Conservation (phyloP, 352 stramenopile genomes). For the Phytophthora pinifolia region DNA sequence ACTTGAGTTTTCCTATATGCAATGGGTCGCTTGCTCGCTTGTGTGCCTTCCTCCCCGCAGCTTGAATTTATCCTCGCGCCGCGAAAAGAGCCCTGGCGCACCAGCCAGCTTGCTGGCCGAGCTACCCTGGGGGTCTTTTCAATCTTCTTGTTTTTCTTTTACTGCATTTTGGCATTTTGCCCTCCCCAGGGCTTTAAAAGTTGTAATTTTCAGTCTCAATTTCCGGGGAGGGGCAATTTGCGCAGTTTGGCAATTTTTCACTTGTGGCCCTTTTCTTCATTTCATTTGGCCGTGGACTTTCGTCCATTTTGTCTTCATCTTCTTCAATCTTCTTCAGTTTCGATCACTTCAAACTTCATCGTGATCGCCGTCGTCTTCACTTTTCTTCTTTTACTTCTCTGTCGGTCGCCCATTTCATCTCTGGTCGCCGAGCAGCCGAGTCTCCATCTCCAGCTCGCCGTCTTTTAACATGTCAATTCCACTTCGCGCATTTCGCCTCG, state of each 20-base stretch:
- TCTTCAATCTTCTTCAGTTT: conserved; percentile 13
- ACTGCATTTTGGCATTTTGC: conserved; percentile 40
- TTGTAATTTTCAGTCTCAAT: conserved; percentile 46
- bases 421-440: conserved; percentile 32
- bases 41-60: conserved; percentile 7
- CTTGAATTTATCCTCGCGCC: not conserved
- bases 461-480: conserved; percentile 39
- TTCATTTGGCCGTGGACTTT: conserved; percentile 28
- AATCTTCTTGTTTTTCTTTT: conserved; percentile 36
- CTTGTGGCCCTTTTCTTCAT: conserved; percentile 29
- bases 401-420: conserved; percentile 26
- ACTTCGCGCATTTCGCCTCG: conserved; percentile 34
- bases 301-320: conserved; percentile 33
- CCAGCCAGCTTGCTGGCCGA: conserved; percentile 15
- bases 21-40: conserved; percentile 18
- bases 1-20: conserved; percentile 45
- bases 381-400: conserved; percentile 29
- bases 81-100: conserved; percentile 11
- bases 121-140: conserved; percentile 27
- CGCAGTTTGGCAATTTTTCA: conserved; percentile 41
- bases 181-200: conserved; percentile 38
- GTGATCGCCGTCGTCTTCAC: conserved; percentile 33
- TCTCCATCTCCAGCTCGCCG: conserved; percentile 36
- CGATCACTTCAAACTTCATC: conserved; percentile 34
- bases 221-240: conserved; percentile 36